A percentile compares a stretch with the other conserved stretches of the same genome.
These are phyloP conservation scores for Globisporangium apiculatum DNA, from an alignment of 352 stramenopile genomes.

Conservation along the genomic window DNA sequence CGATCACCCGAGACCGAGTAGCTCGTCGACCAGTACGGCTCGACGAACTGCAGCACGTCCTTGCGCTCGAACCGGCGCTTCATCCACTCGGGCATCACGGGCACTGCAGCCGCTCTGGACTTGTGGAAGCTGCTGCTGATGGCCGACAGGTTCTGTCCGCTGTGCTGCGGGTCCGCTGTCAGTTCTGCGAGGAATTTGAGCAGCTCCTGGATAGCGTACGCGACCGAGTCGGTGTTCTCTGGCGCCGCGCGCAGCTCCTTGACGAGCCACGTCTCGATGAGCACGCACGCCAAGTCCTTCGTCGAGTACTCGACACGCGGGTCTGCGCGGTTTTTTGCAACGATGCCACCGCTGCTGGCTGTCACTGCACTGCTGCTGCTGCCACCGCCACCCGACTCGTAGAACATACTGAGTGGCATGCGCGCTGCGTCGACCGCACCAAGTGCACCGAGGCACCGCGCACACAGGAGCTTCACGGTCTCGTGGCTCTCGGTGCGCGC, in stretches of 20 bases:
- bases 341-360: conserved; percentile 2
- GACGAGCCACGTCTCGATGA: conserved; percentile 79
- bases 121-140: conserved; percentile 8
- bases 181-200: conserved; percentile 75
- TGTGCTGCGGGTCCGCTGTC: conserved; percentile 66
- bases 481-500: conserved; percentile 56
- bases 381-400: conserved; percentile 21
- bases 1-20: conserved; percentile 40
- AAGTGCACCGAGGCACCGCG: conserved; percentile 66
- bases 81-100: conserved; percentile 77
- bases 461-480: conserved; percentile 60
- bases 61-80: conserved; percentile 78
- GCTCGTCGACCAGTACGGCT: conserved; percentile 87
- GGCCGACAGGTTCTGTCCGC: conserved; percentile 32
- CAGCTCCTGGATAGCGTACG: conserved; percentile 82
- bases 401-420: conserved; percentile 63
- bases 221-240: conserved; percentile 75
- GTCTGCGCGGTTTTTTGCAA: conserved; percentile 34
- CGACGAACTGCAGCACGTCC: conserved; percentile 81
- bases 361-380: conserved; percentile 1
- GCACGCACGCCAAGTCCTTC: conserved; percentile 73
- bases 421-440: conserved; percentile 75
- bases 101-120: conserved; percentile 8
- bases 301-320: conserved; percentile 56
- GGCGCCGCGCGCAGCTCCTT: conserved; percentile 80